A percentile compares a stretch with the other conserved stretches of the same genome.
Conservation (phyloP, 768 basidiomycete genomes). For the Russula foetens region DNA sequence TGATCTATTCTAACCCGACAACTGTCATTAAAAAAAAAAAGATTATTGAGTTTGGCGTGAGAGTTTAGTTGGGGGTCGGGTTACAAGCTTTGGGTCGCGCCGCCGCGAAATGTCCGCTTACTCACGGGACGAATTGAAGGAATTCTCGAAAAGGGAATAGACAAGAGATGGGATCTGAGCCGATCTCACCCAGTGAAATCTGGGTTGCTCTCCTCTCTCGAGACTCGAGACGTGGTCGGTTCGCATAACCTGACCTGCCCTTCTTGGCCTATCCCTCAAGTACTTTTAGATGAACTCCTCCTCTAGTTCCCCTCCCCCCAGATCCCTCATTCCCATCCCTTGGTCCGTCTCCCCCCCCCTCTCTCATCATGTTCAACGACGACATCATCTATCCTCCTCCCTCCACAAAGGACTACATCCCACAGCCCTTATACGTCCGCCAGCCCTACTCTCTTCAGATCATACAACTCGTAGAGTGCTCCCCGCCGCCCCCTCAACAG, state of each 20-base stretch:
- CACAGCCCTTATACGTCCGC: constrained; percentile 19
- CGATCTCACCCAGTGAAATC: constrained; percentile 5
- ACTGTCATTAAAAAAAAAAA: no score
- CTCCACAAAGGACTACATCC: constrained; percentile 9
- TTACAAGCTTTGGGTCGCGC: constrained; percentile 10
- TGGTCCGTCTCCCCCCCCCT: background rate
- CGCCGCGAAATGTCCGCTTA: constrained; percentile 25
- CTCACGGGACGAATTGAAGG: constrained; percentile 17
- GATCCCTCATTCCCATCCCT: constrained; percentile 9
- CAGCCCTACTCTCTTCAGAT: constrained; percentile 17
- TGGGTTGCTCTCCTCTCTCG: constrained; percentile 4
- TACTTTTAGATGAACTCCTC: constrained; percentile 11
- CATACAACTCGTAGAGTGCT: constrained; percentile 21
- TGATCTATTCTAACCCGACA: no score
- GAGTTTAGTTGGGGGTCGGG: background rate
- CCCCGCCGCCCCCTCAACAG: constrained; percentile 21
- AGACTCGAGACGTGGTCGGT: no score
- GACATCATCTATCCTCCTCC: constrained; percentile 12
- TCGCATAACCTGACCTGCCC: constrained; percentile 14
- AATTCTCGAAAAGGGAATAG: constrained; percentile 4
- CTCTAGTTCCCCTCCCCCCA: constrained; percentile 1
- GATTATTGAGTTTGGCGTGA: no score
- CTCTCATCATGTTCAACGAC: constrained; percentile 22
- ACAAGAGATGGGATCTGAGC: constrained; percentile 14
- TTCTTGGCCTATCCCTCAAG: constrained; percentile 18